phyloP scores from a whole-genome alignment of 78 protist species.

The Dictyostelium capitatum region DNA sequence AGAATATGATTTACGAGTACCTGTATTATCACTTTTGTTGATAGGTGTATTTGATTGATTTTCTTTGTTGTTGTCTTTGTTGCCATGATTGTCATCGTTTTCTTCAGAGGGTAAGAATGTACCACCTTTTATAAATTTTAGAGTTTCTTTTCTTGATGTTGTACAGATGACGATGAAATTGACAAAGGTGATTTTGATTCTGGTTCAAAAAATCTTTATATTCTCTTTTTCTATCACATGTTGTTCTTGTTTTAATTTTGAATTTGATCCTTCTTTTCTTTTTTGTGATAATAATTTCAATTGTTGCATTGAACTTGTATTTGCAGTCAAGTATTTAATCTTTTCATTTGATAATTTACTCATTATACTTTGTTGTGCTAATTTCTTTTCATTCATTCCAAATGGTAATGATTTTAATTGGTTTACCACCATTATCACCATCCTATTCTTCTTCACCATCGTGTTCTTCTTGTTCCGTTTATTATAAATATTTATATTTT shows the following conservation, averaged over 20 bases:
- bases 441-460: neutral
- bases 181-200: neutral
- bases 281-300: slow-evolving; percentile 4
- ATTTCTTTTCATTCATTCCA: slow-evolving; percentile 8
- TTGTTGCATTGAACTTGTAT: neutral
- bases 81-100: too few relatives aligned
- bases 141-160: neutral
- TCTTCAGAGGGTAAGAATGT: slow-evolving; percentile 1
- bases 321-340: neutral
- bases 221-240: neutral
- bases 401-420: neutral
- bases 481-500: neutral
- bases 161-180: neutral
- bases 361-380: slow-evolving; percentile 30
- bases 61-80: neutral
- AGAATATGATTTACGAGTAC: neutral
- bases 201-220: slow-evolving; percentile 4
- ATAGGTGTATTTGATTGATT: neutral
- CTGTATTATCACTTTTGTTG: neutral
- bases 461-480: neutral
- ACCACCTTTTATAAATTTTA: slow-evolving; percentile 37
- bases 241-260: slow-evolving; percentile 13
- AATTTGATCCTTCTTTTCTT: slow-evolving; percentile 21
- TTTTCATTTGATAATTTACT: slow-evolving; percentile 23
- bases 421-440: neutral